Percentiles rank a stretch among this genome's conserved stretches.
phyloP scores from a whole-genome alignment of 257 asterid species.

The Datura wrightii region DNA sequence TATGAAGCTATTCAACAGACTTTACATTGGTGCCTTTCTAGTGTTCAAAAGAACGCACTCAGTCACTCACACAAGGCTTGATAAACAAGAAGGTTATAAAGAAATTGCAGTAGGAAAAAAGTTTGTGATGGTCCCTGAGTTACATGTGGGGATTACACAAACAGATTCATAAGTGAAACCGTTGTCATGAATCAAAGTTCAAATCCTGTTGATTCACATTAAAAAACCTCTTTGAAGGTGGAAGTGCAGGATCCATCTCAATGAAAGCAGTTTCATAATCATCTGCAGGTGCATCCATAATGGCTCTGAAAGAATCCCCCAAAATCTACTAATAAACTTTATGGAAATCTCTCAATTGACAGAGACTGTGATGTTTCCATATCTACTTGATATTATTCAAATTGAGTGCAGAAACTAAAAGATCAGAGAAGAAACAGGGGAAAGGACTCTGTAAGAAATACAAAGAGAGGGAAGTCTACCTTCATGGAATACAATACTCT shows the following conservation, averaged over 20 bases:
- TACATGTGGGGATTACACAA: no score
- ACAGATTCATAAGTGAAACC: no score
- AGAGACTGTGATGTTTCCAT: slow-evolving; percentile 36
- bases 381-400: background rate
- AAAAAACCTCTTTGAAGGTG: slow-evolving; percentile 80
- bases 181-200: slow-evolving; percentile 49
- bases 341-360: slow-evolving; percentile 75
- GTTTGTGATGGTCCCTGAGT: no score
- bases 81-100: no score
- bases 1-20: no score
- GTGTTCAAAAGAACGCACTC: no score
- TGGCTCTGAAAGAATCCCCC: slow-evolving; percentile 41
- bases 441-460: background rate
- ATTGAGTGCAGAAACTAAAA: background rate
- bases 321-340: slow-evolving; percentile 61
- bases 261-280: slow-evolving; percentile 73
- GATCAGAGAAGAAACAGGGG: no score
- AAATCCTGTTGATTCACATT: slow-evolving; percentile 60
- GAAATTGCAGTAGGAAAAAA: no score
- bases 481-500: slow-evolving; percentile 17
- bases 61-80: no score
- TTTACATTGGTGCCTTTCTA: no score
- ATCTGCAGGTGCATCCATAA: slow-evolving; percentile 40
- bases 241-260: slow-evolving; percentile 87
- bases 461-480: background rate